Conservation (phyloP, 1,284 basidiomycete species). For the Microbotryum lychnidis-dioicae region DNA sequence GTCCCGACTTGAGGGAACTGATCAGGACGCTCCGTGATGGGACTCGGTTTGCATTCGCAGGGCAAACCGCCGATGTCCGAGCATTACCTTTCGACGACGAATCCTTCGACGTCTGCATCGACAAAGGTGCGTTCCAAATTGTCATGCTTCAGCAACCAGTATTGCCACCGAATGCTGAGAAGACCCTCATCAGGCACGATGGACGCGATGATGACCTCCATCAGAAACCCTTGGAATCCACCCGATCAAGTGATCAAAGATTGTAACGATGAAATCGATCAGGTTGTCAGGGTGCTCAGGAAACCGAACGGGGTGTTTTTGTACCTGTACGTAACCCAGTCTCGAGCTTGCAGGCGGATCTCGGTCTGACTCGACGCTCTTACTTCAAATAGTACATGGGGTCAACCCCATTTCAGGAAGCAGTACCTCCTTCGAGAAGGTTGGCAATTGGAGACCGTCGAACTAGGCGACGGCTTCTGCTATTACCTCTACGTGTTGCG, state of each 20-base stretch:
- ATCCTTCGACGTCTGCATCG: slow-evolving; percentile 75
- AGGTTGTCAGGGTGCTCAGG: slow-evolving; percentile 49
- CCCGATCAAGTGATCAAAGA: slow-evolving; percentile 63
- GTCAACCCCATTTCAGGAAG: slow-evolving; percentile 24
- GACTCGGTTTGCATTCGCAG: slow-evolving; percentile 40
- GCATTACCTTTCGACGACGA: slow-evolving; percentile 57
- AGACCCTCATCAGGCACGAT: slow-evolving; percentile 55
- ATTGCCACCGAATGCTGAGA: background rate
- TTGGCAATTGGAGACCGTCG: slow-evolving; percentile 15
- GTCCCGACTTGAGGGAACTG: no score
- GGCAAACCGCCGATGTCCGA: slow-evolving; percentile 82
- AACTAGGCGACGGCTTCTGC: slow-evolving; percentile 22
- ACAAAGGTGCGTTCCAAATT: slow-evolving; percentile 56
- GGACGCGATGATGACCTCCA: slow-evolving; percentile 87
- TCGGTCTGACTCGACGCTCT: slow-evolving; percentile 8
- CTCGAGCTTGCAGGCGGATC: background rate
- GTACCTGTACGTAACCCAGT: slow-evolving; percentile 14
- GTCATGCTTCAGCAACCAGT: background rate
- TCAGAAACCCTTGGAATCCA: slow-evolving; percentile 60
- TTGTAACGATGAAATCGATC: slow-evolving; percentile 71
- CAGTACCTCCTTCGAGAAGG: slow-evolving; percentile 19
- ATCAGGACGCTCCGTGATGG: no score
- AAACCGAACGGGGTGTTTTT: slow-evolving; percentile 14
- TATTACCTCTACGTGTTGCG: slow-evolving; percentile 22
- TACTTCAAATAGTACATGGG: slow-evolving; percentile 5